Base-by-base conservation (phyloP, 352 stramenopile species). In the Globisporangium uncinulatum region DNA sequence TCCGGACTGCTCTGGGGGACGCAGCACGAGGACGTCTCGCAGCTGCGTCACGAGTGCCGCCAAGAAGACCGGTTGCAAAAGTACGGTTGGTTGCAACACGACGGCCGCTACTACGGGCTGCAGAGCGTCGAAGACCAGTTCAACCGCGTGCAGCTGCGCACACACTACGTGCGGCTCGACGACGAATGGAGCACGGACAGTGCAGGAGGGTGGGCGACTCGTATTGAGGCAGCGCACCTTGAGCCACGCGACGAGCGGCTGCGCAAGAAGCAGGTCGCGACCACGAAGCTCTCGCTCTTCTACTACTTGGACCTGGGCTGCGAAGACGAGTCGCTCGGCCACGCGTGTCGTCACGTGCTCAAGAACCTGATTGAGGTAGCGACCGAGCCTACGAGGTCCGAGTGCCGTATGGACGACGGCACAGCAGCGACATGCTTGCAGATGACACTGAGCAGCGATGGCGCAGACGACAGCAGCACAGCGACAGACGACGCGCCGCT, bases 61-160 rank as follows among this genome's bases (percentile, higher is more conserved):
- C 81, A 94, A 50, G 80, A 90, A 34, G 84, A 94, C 62, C 74
- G 72, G 13, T 59, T 94, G 43, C 70, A 91, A 55, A 78, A 76
- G 39, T 94, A 94, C 58, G 82, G 82, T n/a, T 94, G 84, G 84
- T 57, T 81, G 7, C 58, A 87, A 36, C 84, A 94, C 62, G 80
- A 94, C 54, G 84, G 84, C 20, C 65, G 58, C 31, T 58, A 46
- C 47, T 94, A 79, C 57, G 84, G 79, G 1, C 48, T 63, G 19
- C 82, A 94, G 57, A 66, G 44, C 19, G 66, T 94, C 20, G 74
- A 86, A 39, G 84, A 94, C 53, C 82, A 90, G 67, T 82, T 82
- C 67, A 91, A 92, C 60, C 76, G 71, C 37, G 59, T 92, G 44
- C 57, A 72, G 36, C 56, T 94, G 11, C 64, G 70, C 8, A 90